Conservation (phyloP, 768 basidiomycete species). For the Psilocybe cubensis region DNA sequence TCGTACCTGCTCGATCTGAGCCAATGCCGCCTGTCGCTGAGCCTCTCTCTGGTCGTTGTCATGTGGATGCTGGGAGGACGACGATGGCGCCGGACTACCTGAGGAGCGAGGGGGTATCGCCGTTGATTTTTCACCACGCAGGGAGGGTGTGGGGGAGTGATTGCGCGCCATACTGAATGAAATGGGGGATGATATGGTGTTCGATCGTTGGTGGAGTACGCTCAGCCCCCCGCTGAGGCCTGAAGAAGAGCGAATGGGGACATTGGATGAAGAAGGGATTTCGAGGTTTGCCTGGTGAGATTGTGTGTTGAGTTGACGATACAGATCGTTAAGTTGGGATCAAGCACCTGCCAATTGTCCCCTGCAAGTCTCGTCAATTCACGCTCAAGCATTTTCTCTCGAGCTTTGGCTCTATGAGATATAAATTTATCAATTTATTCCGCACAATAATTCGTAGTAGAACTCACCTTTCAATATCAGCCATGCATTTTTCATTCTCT, state of each 20-base stretch:
- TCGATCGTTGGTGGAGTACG: constrained; percentile 35
- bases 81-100: constrained; percentile 7
- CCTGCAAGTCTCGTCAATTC: constrained; percentile 73
- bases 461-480: constrained; percentile 71
- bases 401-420: constrained; percentile 52
- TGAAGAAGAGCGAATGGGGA: constrained; percentile 19
- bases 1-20: constrained; percentile 71
- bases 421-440: not conserved
- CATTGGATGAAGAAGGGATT: constrained; percentile 28
- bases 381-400: constrained; percentile 78
- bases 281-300: constrained; percentile 32
- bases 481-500: constrained; percentile 87
- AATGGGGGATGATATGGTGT: constrained; percentile 33
- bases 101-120: not conserved
- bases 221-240: constrained; percentile 21
- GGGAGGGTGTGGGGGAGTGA: constrained; percentile 24
- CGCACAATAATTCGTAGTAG: not conserved
- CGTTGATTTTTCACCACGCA: constrained; percentile 4
- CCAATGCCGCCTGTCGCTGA: constrained; percentile 45
- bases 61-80: constrained; percentile 2
- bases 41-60: constrained; percentile 9
- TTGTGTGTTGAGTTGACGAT: not conserved
- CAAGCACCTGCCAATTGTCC: constrained; percentile 79
- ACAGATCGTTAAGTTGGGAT: not conserved
- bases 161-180: constrained; percentile 14